phyloP scores from a whole-genome alignment of 1,139 yeast species.

The Yamadazyma songkhlaensis region DNA sequence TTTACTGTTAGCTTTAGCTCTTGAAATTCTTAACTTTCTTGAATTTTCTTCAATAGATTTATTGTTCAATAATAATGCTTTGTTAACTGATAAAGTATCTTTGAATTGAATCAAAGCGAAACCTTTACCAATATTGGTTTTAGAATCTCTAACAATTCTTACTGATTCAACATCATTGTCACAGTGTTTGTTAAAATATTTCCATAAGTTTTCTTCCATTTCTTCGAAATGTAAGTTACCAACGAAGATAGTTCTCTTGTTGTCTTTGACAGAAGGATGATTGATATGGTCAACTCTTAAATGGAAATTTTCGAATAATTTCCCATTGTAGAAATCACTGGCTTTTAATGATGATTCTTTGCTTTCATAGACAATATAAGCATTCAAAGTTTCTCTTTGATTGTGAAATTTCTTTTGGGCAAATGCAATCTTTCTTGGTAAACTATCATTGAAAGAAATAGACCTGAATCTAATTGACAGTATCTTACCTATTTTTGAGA shows the following conservation, averaged over 20 bases:
- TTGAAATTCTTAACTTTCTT: constrained; percentile 72
- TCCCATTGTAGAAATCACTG: constrained; percentile 59
- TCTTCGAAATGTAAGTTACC: constrained; percentile 95
- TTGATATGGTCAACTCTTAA: constrained; percentile 88
- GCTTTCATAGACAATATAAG: constrained; percentile 75
- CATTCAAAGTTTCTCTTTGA: constrained; percentile 77
- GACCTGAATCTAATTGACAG: constrained; percentile 87
- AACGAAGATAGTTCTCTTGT: constrained; percentile 81
- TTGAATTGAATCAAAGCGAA: constrained; percentile 93
- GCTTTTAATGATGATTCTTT: constrained; percentile 53
- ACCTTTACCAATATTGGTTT: constrained; percentile 95
- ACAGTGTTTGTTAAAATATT: constrained; percentile 60
- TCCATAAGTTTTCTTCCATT: constrained; percentile 86
- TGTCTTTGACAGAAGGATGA: constrained; percentile 85
- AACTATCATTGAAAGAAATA: constrained; percentile 80
- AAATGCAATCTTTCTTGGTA: constrained; percentile 91
- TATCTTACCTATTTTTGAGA: constrained; percentile 57
- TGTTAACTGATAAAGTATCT: constrained; percentile 76
- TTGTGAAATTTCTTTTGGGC: constrained; percentile 77
- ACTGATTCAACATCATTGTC: constrained; percentile 81
- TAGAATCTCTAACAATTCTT: constrained; percentile 85
- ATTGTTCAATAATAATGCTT: constrained; percentile 76
- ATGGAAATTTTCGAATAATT: constrained; percentile 68
- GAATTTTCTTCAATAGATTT: constrained; percentile 52
- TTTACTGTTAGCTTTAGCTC: constrained; percentile 64